Conservation (phyloP, 768 basidiomycete genomes). For the Serendipita sp. region DNA sequence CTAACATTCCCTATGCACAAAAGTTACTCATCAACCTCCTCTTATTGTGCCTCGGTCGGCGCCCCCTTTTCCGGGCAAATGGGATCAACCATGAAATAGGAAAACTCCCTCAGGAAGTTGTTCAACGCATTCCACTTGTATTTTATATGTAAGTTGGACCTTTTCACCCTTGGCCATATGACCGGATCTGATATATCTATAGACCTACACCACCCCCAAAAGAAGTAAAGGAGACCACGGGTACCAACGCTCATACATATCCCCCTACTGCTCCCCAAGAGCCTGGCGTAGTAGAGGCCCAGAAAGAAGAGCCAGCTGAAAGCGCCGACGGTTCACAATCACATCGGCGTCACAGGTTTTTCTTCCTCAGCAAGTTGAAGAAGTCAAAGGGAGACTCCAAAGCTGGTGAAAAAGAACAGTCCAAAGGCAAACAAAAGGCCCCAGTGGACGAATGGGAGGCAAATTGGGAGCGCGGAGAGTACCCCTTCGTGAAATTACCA, state of each 20-base stretch:
- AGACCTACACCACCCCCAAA: background rate
- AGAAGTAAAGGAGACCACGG: background rate
- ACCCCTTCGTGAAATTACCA: constrained; percentile 69
- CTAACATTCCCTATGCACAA: constrained; percentile 22
- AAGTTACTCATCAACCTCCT: constrained; percentile 55
- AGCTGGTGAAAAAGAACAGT: background rate
- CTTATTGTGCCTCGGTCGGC: constrained; percentile 62
- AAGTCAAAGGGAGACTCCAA: constrained; percentile 10
- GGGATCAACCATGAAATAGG: constrained; percentile 65
- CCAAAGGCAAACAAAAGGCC: constrained; percentile 13
- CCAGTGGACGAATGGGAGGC: constrained; percentile 46
- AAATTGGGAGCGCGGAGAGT: constrained; percentile 57
- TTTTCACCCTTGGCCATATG: background rate
- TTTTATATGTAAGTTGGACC: constrained; percentile 39
- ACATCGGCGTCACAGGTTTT: background rate
- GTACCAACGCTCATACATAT: background rate
- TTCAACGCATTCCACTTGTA: constrained; percentile 68
- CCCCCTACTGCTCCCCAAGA: background rate
- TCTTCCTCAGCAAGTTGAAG: background rate
- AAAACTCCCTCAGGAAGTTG: constrained; percentile 51
- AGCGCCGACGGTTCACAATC: background rate
- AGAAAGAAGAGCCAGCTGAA: background rate
- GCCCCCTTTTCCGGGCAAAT: constrained; percentile 57
- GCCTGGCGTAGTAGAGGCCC: background rate
- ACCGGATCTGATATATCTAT: too few species aligned